Percentiles rank a stretch among this genome's conserved stretches.
phyloP scores from a whole-genome alignment of 805 yeast species.

The Barnettozyma siamensis region DNA sequence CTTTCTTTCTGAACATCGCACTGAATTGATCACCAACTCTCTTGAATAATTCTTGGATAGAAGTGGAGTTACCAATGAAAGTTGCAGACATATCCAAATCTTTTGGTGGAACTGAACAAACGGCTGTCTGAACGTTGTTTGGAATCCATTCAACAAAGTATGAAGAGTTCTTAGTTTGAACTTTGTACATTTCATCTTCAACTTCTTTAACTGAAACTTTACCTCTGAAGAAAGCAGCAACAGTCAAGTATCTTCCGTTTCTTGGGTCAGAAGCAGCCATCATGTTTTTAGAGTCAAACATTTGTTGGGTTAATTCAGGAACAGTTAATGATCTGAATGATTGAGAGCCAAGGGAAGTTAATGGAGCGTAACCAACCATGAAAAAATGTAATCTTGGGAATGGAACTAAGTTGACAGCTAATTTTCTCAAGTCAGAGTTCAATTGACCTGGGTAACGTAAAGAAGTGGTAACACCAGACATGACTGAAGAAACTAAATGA shows the following conservation, averaged over 20 bases:
- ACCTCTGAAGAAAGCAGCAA: slow-evolving; percentile 96
- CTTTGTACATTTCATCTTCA: slow-evolving; percentile 89
- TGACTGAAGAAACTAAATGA: slow-evolving; percentile 93
- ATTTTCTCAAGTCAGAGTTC: slow-evolving; percentile 95
- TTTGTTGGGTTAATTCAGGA: slow-evolving; percentile 91
- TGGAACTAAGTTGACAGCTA: slow-evolving; percentile 97
- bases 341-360: slow-evolving; percentile 83
- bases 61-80: slow-evolving; percentile 95
- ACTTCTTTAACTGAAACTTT: slow-evolving; percentile 98
- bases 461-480: slow-evolving; percentile 96
- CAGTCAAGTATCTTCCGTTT: slow-evolving; percentile 96
- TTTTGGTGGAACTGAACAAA: slow-evolving; percentile 89
- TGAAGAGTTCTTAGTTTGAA: slow-evolving; percentile 90
- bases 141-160: slow-evolving; percentile 99
- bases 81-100: slow-evolving; percentile 91
- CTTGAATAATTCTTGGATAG: slow-evolving; percentile 97
- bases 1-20: slow-evolving; percentile 97
- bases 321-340: slow-evolving; percentile 94
- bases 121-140: slow-evolving; percentile 98
- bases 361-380: slow-evolving; percentile 96
- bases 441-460: slow-evolving; percentile 95
- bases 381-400: slow-evolving; percentile 99
- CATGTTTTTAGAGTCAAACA: slow-evolving; percentile 97
- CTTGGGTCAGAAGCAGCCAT: slow-evolving; percentile 99
- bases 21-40: slow-evolving; percentile 96